Base-by-base conservation (phyloP, 352 stramenopile species). In the Pythium utonaiense region DNA sequence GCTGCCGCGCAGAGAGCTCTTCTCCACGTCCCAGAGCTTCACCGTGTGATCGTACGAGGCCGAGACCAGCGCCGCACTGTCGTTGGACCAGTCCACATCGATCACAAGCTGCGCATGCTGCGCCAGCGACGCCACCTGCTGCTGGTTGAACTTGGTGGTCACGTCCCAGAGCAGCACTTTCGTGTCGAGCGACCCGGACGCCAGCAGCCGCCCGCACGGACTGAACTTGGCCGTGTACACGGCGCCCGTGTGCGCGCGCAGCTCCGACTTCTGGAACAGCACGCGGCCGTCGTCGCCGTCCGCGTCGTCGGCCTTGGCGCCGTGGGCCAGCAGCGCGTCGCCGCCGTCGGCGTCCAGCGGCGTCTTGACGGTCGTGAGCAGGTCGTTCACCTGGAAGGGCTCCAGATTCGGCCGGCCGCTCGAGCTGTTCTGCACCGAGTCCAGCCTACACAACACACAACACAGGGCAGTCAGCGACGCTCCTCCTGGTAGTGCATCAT, bases 201-300 rank as follows among this genome's bases (percentile, higher is more conserved):
- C 83, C 38, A 95, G 65, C 53, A 95, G 68, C n/a, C 83, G 76
- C 3, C 86, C 86, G 56, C 83, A 93, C 1, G 85, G 83, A 21
- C 81, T 92, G 57, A 95, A 95, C 64, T 95, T 95, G 62, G 86
- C 77, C 55, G 83, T 92, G 73, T 95, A 95, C 38, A 95, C 86
- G 22, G 86, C 86, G 33, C 83, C 86, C 17, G 74, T 69, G 64
- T 94, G 85, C 4, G 79, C 80, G 24, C 85, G 71, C 34, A 94
- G 69, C 66, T 87, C 85, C 25, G 85, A 91, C 63, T 94, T 94
- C 53, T 92, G 79, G 60, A 87, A 83, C 19, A 94, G 71, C 38
- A 90, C 82, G 56, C 80, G 82, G 27, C 66, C 78, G 41, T 89
- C 76, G 50, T 85, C 73, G 67, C 83, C 81, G 42, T 83, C 73